phyloP scores from a whole-genome alignment of 2,329 filamentous ascomycete genomes.

The Arachnopeziza araneosa region DNA sequence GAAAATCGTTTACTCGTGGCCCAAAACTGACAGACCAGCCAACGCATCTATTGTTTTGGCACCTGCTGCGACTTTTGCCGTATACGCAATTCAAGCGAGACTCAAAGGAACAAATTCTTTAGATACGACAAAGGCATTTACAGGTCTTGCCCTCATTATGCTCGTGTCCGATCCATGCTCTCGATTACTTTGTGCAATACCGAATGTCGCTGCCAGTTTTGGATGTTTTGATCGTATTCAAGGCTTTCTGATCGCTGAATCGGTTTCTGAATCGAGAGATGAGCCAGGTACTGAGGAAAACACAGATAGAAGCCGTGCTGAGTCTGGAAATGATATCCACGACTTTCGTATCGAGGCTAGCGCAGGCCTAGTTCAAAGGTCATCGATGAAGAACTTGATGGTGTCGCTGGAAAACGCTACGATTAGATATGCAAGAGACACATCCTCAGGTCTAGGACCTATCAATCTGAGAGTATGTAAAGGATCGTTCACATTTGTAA shows the following conservation, averaged over 20 bases:
- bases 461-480: not conserved
- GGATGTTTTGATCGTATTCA: slow-evolving; percentile 35
- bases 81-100: slow-evolving; percentile 13
- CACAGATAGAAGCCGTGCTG: not conserved
- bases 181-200: slow-evolving; percentile 19
- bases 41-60: slow-evolving; percentile 22
- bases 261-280: not conserved
- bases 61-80: slow-evolving; percentile 19
- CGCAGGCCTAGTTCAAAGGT: not conserved
- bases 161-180: slow-evolving; percentile 21
- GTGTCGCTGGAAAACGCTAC: not conserved
- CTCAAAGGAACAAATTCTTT: slow-evolving; percentile 7
- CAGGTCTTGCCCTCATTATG: slow-evolving; percentile 14
- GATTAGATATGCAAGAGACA: not conserved
- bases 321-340: not conserved
- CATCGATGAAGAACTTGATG: not conserved
- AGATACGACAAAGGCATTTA: slow-evolving; percentile 19
- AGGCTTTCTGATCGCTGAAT: slow-evolving; percentile 21
- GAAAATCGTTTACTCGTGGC: not conserved
- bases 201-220: slow-evolving; percentile 11
- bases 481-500: slow-evolving; percentile 18
- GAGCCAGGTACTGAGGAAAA: not conserved
- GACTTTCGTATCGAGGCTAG: not conserved
- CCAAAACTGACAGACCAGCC: not conserved
- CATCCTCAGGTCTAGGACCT: not conserved